phyloP scores from a whole-genome alignment of 2,329 filamentous ascomycete genomes.

The Ascochyta fabae region DNA sequence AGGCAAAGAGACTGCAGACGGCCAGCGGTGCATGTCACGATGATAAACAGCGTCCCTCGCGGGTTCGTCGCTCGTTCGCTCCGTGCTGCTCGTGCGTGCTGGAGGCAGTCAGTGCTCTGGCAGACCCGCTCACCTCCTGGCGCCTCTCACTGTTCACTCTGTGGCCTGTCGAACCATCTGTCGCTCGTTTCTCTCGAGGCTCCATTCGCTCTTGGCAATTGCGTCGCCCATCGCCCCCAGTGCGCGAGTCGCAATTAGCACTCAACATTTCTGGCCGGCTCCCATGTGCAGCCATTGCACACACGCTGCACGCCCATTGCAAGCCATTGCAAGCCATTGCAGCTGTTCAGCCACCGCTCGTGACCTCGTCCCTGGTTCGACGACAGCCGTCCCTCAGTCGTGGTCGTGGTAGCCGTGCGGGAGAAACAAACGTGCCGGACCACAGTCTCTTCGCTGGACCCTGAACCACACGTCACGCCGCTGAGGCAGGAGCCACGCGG shows the following conservation, averaged over 20 bases:
- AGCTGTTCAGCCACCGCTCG: not conserved
- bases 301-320: not conserved
- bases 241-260: slow-evolving; percentile 17
- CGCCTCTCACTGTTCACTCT: slow-evolving; percentile 8
- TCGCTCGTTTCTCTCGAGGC: slow-evolving; percentile 17
- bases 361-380: not conserved
- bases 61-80: not conserved
- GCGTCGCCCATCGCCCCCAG: slow-evolving; percentile 15
- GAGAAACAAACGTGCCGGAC: slow-evolving; percentile 2
- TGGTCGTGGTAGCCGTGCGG: not conserved
- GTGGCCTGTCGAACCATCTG: slow-evolving; percentile 15
- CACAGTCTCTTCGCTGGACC: slow-evolving; percentile 7
- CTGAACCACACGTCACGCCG: slow-evolving; percentile 4
- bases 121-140: slow-evolving; percentile 9
- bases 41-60: slow-evolving; percentile 4
- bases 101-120: slow-evolving; percentile 9
- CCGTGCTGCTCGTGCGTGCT: slow-evolving; percentile 5
- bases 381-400: not conserved
- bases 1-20: slow-evolving; percentile 16
- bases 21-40: slow-evolving; percentile 10
- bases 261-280: slow-evolving; percentile 15
- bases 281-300: slow-evolving; percentile 8
- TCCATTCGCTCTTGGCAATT: slow-evolving; percentile 18
- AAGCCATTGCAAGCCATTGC: not conserved
- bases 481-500: slow-evolving; percentile 6